Conservation (phyloP, 225 moss, liverwort and hornwort species). For the Polytrichum commune region DNA sequence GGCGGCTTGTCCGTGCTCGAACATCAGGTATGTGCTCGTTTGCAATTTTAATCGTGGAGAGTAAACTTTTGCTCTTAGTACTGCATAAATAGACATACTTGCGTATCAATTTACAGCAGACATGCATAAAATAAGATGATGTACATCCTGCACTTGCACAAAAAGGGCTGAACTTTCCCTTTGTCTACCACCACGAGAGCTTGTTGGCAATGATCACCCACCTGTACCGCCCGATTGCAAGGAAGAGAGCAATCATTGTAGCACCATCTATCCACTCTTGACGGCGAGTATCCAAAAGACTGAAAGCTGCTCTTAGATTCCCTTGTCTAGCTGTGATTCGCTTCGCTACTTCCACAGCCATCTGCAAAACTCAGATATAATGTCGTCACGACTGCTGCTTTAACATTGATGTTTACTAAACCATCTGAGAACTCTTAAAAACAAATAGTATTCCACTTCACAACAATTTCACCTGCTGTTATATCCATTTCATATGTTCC, state of each 20-base stretch:
- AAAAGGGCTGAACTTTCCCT: no score
- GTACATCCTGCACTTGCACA: no score
- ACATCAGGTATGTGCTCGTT: conserved; percentile 87
- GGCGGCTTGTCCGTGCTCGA: conserved; percentile 73
- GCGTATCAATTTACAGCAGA: no score
- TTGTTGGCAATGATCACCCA: conserved; percentile 21
- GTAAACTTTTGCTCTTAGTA: neutral
- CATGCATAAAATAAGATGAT: no score
- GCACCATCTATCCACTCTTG: conserved; percentile 98
- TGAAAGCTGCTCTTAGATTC: conserved; percentile 84
- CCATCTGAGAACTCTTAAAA: no score
- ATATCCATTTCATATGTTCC: no score
- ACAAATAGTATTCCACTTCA: no score
- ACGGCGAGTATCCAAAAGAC: conserved; percentile 72
- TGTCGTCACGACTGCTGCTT: no score
- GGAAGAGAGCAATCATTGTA: conserved; percentile 83
- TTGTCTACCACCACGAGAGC: neutral
- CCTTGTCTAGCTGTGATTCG: conserved; percentile 84
- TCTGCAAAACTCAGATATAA: conserved; percentile 30
- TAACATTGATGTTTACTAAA: no score
- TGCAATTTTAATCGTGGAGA: neutral
- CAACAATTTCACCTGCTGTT: no score
- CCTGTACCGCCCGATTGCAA: conserved; percentile 84
- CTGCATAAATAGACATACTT: neutral
- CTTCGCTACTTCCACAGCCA: conserved; percentile 80